Conservation (phyloP, 2,329 filamentous ascomycete genomes). For the Aureobasidium sp. region DNA sequence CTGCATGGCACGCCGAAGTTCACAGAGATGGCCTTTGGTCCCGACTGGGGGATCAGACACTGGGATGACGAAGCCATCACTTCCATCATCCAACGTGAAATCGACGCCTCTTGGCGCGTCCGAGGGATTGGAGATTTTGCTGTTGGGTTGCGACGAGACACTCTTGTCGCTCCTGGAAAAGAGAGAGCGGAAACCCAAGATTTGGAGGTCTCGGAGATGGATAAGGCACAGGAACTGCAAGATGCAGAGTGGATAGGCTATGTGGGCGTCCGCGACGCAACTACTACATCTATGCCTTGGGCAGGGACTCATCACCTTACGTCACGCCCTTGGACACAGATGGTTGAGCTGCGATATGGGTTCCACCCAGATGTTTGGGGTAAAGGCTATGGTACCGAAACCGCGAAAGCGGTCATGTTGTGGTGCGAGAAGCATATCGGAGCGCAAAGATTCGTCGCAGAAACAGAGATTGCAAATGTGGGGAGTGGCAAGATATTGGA, state of each 20-base stretch:
- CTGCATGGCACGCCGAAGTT: not conserved
- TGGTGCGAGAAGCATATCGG: not conserved
- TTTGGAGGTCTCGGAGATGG: not conserved
- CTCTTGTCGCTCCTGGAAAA: fast-evolving
- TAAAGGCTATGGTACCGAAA: not conserved
- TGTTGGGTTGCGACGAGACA: not conserved
- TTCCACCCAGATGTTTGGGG: not conserved
- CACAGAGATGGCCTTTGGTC: not conserved
- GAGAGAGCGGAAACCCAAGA: not conserved
- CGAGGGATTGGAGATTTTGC: not conserved
- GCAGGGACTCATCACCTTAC: not conserved
- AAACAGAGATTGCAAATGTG: not conserved
- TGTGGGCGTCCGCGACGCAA: not conserved
- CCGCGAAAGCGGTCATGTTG: not conserved
- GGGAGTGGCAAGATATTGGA: not conserved
- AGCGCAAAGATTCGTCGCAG: not conserved
- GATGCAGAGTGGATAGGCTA: not conserved
- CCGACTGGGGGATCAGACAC: not conserved
- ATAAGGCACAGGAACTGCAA: not conserved
- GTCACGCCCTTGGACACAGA: not conserved
- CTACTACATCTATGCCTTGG: not conserved
- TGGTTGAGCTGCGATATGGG: not conserved
- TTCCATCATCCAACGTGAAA: not conserved
- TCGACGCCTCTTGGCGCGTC: not conserved
- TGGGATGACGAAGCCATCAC: not conserved